phyloP scores from a whole-genome alignment of 495 filamentous ascomycete species.

The Penicillium waksmanii region DNA sequence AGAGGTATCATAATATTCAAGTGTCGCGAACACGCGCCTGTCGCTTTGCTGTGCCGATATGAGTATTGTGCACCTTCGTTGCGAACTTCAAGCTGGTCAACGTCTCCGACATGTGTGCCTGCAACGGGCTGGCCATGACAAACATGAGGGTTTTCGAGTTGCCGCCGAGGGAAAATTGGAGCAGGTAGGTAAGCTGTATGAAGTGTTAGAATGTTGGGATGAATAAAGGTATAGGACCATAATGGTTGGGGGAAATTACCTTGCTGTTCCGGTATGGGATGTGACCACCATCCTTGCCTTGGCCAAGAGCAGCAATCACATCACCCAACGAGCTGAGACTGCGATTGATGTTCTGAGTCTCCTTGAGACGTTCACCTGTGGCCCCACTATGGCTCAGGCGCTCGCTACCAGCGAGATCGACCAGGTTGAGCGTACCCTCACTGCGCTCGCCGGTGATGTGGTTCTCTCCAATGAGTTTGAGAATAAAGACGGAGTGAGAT shows the following conservation, averaged over 20 bases:
- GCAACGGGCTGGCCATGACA: slow-evolving; percentile 92
- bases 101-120: slow-evolving; percentile 90
- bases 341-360: slow-evolving; percentile 98
- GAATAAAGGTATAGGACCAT: neutral
- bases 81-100: slow-evolving; percentile 96
- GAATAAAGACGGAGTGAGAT: slow-evolving; percentile 94
- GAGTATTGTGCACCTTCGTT: slow-evolving; percentile 89
- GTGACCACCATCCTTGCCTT: slow-evolving; percentile 82
- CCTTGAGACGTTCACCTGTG: slow-evolving; percentile 82
- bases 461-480: slow-evolving; percentile 83
- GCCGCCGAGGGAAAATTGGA: slow-evolving; percentile 93
- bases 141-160: slow-evolving; percentile 99
- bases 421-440: slow-evolving; percentile 93
- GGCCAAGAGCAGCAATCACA: slow-evolving; percentile 88
- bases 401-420: slow-evolving; percentile 94
- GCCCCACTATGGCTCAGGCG: slow-evolving; percentile 82
- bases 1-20: slow-evolving; percentile 39
- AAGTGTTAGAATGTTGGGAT: slow-evolving; percentile 9
- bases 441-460: slow-evolving; percentile 78
- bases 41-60: slow-evolving; percentile 84
- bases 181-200: slow-evolving; percentile 82
- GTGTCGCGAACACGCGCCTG: slow-evolving; percentile 64
- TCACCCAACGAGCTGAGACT: slow-evolving; percentile 90
- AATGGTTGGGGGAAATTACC: slow-evolving; percentile 48
- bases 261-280: slow-evolving; percentile 96